Evolutionary conservation across 345 rosid genomes (phyloP).

Genomic region (Eutrema yunnanense): DNA sequence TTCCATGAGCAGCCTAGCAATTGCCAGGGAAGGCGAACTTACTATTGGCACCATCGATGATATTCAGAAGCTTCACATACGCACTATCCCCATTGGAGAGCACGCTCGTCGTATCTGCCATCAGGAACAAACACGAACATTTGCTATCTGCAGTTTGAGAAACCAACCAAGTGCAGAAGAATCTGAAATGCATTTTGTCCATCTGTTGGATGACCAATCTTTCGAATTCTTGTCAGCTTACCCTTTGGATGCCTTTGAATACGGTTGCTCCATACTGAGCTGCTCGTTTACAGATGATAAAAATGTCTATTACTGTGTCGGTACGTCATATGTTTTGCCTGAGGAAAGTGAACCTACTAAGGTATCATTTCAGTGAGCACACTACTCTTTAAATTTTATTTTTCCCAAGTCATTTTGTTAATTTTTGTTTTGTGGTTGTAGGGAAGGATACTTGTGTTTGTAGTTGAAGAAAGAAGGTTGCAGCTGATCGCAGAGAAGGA

Average conservation of each 20-base stretch:
- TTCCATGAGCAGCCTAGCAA: slow-evolving; percentile 61
- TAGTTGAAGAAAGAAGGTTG: slow-evolving; percentile 80
- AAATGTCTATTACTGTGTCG: slow-evolving; percentile 83
- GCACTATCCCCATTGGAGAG: slow-evolving; percentile 91
- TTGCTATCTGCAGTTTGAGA: slow-evolving; percentile 79
- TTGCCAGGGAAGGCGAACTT: slow-evolving; percentile 94
- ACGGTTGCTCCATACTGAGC: slow-evolving; percentile 87
- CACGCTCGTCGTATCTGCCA: slow-evolving; percentile 90
- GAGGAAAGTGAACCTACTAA: slow-evolving; percentile 86
- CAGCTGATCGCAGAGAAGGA: slow-evolving; percentile 90
- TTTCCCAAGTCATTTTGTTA: neutral
- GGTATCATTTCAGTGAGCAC: slow-evolving; percentile 35
- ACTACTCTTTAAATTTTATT: neutral
- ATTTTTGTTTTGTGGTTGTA: slow-evolving; percentile 17
- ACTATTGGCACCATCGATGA: slow-evolving; percentile 94
- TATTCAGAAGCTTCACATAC: slow-evolving; percentile 97
- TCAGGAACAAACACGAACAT: slow-evolving; percentile 90
- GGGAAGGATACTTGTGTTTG: slow-evolving; percentile 89
- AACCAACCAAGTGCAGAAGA: slow-evolving; percentile 66
- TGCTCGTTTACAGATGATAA: slow-evolving; percentile 78
- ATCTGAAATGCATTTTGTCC: slow-evolving; percentile 73
- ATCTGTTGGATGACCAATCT: slow-evolving; percentile 78
- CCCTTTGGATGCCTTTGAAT: slow-evolving; percentile 81
- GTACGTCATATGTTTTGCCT: slow-evolving; percentile 90
- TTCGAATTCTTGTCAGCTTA: slow-evolving; percentile 74